phyloP scores from a whole-genome alignment of 2,329 filamentous ascomycete genomes.

The Microcyclospora pomicola region DNA sequence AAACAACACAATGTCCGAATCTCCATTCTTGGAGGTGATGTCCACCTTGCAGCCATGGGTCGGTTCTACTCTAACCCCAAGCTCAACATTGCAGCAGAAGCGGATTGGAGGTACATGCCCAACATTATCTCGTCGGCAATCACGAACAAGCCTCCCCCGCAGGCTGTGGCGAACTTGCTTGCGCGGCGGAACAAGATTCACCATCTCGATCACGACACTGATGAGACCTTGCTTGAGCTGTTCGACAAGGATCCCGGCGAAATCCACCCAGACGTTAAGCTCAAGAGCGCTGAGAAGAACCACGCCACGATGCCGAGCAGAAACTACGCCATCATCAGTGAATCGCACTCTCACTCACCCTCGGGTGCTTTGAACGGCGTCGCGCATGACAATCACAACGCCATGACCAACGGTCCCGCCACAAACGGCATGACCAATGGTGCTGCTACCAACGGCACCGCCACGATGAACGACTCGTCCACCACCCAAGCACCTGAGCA shows the following conservation, averaged over 20 bases:
- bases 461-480: slow-evolving; percentile 7
- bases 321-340: slow-evolving; percentile 51
- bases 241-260: slow-evolving; percentile 46
- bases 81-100: slow-evolving; percentile 40
- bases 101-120: slow-evolving; percentile 49
- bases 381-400: background rate
- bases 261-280: slow-evolving; percentile 28
- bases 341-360: slow-evolving; percentile 27
- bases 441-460: slow-evolving; percentile 8
- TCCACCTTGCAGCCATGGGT: slow-evolving; percentile 49
- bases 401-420: no score
- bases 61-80: slow-evolving; percentile 51
- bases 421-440: slow-evolving; percentile 8
- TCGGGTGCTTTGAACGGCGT: background rate
- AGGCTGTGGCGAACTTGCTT: slow-evolving; percentile 50
- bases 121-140: slow-evolving; percentile 53
- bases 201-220: slow-evolving; percentile 47
- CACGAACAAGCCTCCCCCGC: slow-evolving; percentile 53
- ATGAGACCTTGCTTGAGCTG: slow-evolving; percentile 49
- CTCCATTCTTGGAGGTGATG: slow-evolving; percentile 50
- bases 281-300: slow-evolving; percentile 59
- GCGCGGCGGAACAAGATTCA: slow-evolving; percentile 52
- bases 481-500: slow-evolving; percentile 1
- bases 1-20: slow-evolving; percentile 43
- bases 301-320: slow-evolving; percentile 68